phyloP scores from a whole-genome alignment of 495 filamentous ascomycete genomes.

The Talaromyces thailandensis region DNA sequence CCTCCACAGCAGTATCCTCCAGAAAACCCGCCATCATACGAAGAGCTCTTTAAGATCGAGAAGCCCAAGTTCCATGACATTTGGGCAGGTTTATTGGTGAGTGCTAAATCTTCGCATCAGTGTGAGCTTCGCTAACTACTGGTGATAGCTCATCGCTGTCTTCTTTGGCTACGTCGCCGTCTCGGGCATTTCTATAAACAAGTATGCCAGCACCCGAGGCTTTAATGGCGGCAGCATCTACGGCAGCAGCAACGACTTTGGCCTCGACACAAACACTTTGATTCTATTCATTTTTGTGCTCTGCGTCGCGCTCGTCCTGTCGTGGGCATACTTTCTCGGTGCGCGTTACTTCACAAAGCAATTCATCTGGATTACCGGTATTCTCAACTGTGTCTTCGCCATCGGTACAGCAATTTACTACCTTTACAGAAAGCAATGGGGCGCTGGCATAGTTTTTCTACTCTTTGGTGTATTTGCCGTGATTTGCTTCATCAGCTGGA shows the following conservation, averaged over 20 bases:
- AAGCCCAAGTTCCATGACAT: conserved; percentile 81
- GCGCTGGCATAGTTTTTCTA: conserved; percentile 78
- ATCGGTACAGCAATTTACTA: conserved; percentile 63
- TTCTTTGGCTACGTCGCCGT: conserved; percentile 71
- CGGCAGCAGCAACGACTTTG: conserved; percentile 49
- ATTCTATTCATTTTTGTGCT: conserved; percentile 76
- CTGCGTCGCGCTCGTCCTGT: conserved; percentile 59
- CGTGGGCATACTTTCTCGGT: conserved; percentile 64
- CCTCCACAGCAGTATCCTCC: conserved; percentile 21
- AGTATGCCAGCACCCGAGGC: conserved; percentile 58
- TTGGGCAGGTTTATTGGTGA: conserved; percentile 73
- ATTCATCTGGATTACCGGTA: conserved; percentile 80
- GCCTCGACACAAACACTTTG: conserved; percentile 74
- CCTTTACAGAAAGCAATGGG: conserved; percentile 58
- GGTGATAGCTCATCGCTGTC: conserved; percentile 53
- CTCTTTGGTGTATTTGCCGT: conserved; percentile 73
- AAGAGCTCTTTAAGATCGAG: conserved; percentile 70
- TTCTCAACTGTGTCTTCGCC: conserved; percentile 58
- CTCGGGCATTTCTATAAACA: conserved; percentile 66
- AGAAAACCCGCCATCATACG: conserved; percentile 42
- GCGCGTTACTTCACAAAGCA: conserved; percentile 80
- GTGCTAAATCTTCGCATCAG: conserved; percentile 8
- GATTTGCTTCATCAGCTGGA: conserved; percentile 76
- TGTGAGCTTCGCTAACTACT: background rate
- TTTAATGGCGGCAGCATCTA: conserved; percentile 71